phyloP scores from a whole-genome alignment of 371 early-diverging fungal species.

The Coemansia sp. region DNA sequence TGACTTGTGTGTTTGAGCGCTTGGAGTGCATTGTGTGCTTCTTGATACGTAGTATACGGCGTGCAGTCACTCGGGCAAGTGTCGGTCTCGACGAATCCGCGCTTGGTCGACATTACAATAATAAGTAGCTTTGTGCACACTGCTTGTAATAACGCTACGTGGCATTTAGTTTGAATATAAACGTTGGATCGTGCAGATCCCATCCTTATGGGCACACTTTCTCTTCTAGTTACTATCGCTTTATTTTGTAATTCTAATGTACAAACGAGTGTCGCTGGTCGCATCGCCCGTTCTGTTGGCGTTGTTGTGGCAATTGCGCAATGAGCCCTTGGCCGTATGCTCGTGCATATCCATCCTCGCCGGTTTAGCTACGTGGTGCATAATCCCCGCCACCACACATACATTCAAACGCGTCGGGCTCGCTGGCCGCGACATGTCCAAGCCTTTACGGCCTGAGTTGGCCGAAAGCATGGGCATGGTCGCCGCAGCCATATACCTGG shows the following conservation, averaged over 20 bases:
- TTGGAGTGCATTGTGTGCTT: conserved; percentile 29
- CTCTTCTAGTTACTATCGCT: too few species aligned
- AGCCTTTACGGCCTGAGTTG: conserved; percentile 68
- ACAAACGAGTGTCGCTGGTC: conserved; percentile 29
- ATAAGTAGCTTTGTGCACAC: background rate
- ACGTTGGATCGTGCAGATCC: background rate
- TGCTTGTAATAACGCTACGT: background rate
- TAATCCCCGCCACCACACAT: conserved; percentile 58
- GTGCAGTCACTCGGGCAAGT: background rate
- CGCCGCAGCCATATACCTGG: conserved; percentile 71
- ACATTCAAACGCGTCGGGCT: conserved; percentile 72
- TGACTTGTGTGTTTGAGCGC: conserved; percentile 5
- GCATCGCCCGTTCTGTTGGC: conserved; percentile 46
- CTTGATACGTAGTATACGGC: conserved; percentile 37
- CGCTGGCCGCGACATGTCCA: conserved; percentile 80
- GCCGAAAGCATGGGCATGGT: conserved; percentile 83
- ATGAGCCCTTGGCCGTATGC: conserved; percentile 70
- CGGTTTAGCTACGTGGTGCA: conserved; percentile 58
- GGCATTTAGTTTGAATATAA: background rate
- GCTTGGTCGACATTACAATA: conserved; percentile 30
- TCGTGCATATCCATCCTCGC: conserved; percentile 67
- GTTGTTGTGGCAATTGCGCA: conserved; percentile 53
- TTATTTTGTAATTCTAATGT: background rate
- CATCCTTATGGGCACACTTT: too few species aligned
- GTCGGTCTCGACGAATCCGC: conserved; percentile 9